These are phyloP conservation scores for Aureobasidium lini DNA, from an alignment of 2,329 filamentous ascomycete genomes.

Conservation along the genomic window DNA sequence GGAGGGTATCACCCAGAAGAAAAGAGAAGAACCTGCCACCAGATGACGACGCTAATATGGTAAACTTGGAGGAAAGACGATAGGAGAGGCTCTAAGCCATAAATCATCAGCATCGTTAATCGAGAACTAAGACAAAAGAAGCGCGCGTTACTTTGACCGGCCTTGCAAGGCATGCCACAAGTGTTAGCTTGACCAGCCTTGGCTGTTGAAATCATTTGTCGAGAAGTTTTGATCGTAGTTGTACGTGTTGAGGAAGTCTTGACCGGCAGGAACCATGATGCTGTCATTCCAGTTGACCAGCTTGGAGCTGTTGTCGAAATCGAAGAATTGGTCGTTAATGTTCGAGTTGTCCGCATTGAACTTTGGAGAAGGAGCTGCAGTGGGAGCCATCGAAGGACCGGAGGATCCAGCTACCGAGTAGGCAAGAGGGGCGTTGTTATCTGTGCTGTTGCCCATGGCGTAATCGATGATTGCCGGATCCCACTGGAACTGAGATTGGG, in stretches of 20 bases:
- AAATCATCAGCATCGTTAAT: constrained; percentile 12
- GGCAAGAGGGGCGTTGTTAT: neutral
- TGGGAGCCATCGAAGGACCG: constrained; percentile 7
- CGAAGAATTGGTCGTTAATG: constrained; percentile 17
- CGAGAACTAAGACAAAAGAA: neutral
- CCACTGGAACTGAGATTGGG: constrained; percentile 10
- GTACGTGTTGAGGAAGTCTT: constrained; percentile 23
- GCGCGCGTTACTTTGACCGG: neutral
- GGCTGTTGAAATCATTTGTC: constrained; percentile 19
- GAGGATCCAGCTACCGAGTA: neutral
- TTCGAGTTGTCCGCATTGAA: constrained; percentile 18
- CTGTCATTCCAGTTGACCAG: constrained; percentile 27
- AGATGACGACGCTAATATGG: neutral
- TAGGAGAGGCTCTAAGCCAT: constrained; percentile 9
- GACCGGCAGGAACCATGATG: constrained; percentile 25
- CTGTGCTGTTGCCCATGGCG: constrained; percentile 2
- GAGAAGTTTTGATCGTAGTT: constrained; percentile 25
- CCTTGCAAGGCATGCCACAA: constrained; percentile 6
- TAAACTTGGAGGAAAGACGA: neutral
- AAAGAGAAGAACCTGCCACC: neutral
- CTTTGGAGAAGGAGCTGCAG: constrained; percentile 18
- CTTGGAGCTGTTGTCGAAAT: constrained; percentile 18
- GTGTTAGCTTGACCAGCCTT: constrained; percentile 17
- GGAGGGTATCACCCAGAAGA: neutral
- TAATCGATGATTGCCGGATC: constrained; percentile 11